Evolutionary conservation across 805 yeast species (phyloP).

Genomic region (Priceomyces fermenticarens): DNA sequence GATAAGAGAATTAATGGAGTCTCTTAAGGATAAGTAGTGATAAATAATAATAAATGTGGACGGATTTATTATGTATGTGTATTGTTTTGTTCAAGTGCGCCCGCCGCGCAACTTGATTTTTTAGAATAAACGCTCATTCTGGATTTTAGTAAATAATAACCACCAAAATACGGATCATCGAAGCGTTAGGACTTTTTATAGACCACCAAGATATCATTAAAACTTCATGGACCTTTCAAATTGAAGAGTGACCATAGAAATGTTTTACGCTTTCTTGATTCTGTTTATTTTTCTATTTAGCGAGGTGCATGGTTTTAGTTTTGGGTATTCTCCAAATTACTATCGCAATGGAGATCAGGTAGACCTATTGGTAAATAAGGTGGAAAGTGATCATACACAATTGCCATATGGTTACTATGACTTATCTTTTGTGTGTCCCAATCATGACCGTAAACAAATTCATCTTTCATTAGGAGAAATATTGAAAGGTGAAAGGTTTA

Average conservation of each 20-base stretch:
- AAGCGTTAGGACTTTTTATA: too few relatives aligned
- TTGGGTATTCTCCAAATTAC: constrained; percentile 34
- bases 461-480: constrained; percentile 75
- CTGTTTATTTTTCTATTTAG: constrained; percentile 1
- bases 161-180: too few relatives aligned
- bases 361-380: constrained; percentile 69
- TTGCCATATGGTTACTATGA: constrained; percentile 75
- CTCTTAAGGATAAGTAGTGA: constrained; percentile 25
- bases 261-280: neutral
- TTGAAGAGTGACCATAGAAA: neutral
- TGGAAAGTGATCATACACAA: constrained; percentile 74
- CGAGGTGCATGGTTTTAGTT: constrained; percentile 9
- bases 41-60: too few relatives aligned
- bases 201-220: too few relatives aligned
- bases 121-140: too few relatives aligned
- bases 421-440: constrained; percentile 78
- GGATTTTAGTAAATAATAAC: too few relatives aligned
- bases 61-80: too few relatives aligned
- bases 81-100: too few relatives aligned
- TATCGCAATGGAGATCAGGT: constrained; percentile 56
- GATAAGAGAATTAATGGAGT: constrained; percentile 79
- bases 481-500: constrained; percentile 74
- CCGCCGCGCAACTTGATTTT: too few relatives aligned
- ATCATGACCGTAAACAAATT: constrained; percentile 53
- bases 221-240: too few relatives aligned